These are phyloP conservation scores for Periconia macrospinosa DNA, from an alignment of 2,329 filamentous ascomycete species.

Conservation along the genomic window DNA sequence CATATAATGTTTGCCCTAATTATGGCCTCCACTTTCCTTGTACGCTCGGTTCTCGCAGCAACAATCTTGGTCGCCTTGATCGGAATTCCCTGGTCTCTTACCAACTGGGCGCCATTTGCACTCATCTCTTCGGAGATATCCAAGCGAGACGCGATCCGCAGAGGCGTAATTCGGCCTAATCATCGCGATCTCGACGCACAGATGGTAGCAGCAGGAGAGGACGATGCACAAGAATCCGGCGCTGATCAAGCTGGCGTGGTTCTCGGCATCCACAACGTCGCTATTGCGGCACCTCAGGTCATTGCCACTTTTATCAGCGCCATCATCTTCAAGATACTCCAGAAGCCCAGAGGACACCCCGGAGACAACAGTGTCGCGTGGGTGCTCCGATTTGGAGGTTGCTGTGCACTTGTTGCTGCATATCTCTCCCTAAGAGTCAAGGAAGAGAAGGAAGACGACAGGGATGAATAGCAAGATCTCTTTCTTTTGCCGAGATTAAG, in stretches of 20 bases:
- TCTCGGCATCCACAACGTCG: slow-evolving; percentile 93
- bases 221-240: slow-evolving; percentile 58
- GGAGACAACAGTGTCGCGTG: slow-evolving; percentile 87
- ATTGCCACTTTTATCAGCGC: slow-evolving; percentile 84
- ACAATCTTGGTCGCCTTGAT: slow-evolving; percentile 79
- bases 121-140: slow-evolving; percentile 93
- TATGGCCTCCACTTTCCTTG: slow-evolving; percentile 83
- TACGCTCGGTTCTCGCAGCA: slow-evolving; percentile 69
- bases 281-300: slow-evolving; percentile 88
- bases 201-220: slow-evolving; percentile 48
- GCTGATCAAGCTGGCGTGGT: slow-evolving; percentile 85
- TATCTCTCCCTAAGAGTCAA: slow-evolving; percentile 69
- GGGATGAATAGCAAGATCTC: neutral
- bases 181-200: slow-evolving; percentile 43
- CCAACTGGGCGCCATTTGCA: slow-evolving; percentile 92
- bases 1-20: slow-evolving; percentile 80
- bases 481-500: too few relatives aligned
- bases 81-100: slow-evolving; percentile 89
- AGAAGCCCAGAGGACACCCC: slow-evolving; percentile 82
- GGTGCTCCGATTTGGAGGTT: slow-evolving; percentile 81
- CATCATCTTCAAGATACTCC: slow-evolving; percentile 79
- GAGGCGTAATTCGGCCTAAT: slow-evolving; percentile 48
- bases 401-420: slow-evolving; percentile 76
- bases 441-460: slow-evolving; percentile 55
- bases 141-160: slow-evolving; percentile 71